Conservation (phyloP, 345 rosid species). For the Sisymbrium irio region DNA sequence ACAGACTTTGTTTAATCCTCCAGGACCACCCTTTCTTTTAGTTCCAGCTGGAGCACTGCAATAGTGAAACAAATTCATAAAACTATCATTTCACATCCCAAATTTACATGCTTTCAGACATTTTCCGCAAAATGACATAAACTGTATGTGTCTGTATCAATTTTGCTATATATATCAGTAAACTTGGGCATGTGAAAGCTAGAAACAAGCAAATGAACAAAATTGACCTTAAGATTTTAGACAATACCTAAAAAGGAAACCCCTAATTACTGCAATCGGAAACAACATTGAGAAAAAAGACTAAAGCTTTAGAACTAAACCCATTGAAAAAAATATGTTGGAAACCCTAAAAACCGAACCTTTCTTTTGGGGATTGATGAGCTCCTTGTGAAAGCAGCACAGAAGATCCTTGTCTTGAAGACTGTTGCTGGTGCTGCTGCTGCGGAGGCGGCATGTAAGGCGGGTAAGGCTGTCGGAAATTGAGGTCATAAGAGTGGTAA, state of each 20-base stretch:
- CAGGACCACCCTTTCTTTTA: slow-evolving; percentile 94
- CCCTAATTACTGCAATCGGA: slow-evolving; percentile 18
- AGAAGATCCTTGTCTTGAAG: slow-evolving; percentile 30
- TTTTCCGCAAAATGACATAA: background rate
- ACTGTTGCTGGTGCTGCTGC: slow-evolving; percentile 25
- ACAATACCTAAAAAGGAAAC: slow-evolving; percentile 4
- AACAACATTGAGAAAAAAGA: background rate
- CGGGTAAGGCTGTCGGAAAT: slow-evolving; percentile 61
- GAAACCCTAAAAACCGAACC: slow-evolving; percentile 38
- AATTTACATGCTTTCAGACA: background rate
- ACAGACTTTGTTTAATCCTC: slow-evolving; percentile 94
- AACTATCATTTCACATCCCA: background rate
- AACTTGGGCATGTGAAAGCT: background rate
- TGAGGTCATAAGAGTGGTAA: slow-evolving; percentile 59
- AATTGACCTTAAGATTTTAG: slow-evolving; percentile 7
- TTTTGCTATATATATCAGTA: slow-evolving; percentile 10
- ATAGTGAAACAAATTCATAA: slow-evolving; percentile 8
- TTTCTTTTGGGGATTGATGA: slow-evolving; percentile 56
- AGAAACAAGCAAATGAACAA: slow-evolving; percentile 13
- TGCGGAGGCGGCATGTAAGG: slow-evolving; percentile 30
- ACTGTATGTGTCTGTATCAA: background rate
- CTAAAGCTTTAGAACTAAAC: background rate
- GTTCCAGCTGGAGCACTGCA: slow-evolving; percentile 69
- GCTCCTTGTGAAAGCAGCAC: slow-evolving; percentile 18
- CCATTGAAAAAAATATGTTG: background rate